Conservation (phyloP, 441 rosid species). For the Erodium texanum region DNA sequence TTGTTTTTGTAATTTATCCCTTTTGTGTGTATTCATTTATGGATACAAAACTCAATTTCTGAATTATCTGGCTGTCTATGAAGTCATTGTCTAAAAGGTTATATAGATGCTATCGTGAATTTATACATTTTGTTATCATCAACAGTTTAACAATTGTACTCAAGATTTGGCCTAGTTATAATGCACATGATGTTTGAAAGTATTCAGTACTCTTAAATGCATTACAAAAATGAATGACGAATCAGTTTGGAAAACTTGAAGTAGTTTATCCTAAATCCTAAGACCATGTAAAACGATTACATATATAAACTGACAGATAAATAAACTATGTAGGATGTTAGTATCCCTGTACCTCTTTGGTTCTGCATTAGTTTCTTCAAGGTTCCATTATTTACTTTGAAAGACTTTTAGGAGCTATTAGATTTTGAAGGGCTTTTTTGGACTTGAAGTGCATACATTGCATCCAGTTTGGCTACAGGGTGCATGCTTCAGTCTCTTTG, state of each 20-base stretch:
- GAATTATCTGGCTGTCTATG: background rate
- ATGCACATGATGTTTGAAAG: background rate
- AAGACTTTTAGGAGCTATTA: background rate
- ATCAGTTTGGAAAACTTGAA: background rate
- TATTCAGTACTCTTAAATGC: background rate
- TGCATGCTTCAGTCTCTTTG: background rate
- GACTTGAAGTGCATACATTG: background rate
- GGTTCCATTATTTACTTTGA: background rate
- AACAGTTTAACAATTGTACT: background rate
- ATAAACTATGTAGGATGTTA: background rate
- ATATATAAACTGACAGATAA: background rate
- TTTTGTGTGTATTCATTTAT: background rate
- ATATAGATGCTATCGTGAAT: background rate
- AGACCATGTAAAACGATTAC: background rate
- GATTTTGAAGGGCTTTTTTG: background rate
- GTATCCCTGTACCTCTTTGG: background rate
- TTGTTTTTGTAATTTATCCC: background rate
- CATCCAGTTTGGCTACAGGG: background rate
- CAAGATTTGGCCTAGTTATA: background rate
- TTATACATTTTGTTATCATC: background rate
- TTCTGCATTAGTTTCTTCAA: background rate
- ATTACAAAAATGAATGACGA: background rate
- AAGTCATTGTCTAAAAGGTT: background rate
- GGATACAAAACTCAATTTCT: background rate
- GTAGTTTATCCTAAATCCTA: background rate